phyloP scores from a whole-genome alignment of 208 protist genomes.

The Acanthamoeba comandoni region DNA sequence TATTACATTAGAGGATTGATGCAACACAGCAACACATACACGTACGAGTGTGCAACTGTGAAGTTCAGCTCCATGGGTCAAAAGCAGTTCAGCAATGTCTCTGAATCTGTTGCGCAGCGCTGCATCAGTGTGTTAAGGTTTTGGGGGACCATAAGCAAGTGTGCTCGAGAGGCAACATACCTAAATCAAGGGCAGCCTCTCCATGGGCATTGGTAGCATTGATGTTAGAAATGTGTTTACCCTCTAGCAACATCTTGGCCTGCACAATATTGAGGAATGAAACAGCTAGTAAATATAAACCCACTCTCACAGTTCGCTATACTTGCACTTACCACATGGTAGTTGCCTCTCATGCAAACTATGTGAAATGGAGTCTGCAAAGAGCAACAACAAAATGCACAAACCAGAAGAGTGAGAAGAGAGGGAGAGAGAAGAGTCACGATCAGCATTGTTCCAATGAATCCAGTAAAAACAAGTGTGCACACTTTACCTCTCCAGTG shows the following conservation, averaged over 20 bases:
- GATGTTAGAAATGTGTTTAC: background rate
- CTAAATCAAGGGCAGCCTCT: background rate
- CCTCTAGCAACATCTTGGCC: background rate
- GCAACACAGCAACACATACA: no score
- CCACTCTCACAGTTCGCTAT: no score
- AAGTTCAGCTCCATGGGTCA: background rate
- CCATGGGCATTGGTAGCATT: constrained; percentile 15
- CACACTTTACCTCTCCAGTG: background rate
- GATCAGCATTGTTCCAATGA: no score
- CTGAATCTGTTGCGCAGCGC: background rate
- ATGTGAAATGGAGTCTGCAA: background rate
- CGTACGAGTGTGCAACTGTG: no score
- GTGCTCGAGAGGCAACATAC: background rate
- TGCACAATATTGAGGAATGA: no score
- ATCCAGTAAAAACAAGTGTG: no score
- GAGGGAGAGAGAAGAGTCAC: no score
- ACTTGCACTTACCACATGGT: background rate
- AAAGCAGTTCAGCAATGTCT: background rate
- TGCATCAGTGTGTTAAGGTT: background rate
- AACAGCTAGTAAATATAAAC: no score
- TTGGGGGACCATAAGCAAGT: background rate
- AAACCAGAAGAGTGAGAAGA: background rate
- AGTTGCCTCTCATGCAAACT: background rate
- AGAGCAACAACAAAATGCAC: background rate
- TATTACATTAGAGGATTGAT: no score